Evolutionary conservation across 805 yeast species (phyloP).

Genomic region (Candida qinlingensis): DNA sequence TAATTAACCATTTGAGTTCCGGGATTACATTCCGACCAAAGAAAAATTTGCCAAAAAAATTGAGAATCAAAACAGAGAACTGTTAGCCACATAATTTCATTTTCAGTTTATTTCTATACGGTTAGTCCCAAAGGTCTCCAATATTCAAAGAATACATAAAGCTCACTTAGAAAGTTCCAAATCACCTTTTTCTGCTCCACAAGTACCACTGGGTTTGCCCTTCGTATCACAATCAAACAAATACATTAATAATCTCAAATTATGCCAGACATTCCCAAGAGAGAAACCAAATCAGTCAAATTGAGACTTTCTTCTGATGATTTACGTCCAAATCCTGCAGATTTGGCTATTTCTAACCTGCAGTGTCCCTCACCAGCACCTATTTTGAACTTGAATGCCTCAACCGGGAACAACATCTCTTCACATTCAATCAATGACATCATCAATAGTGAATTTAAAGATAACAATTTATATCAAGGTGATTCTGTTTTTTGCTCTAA

Average conservation of each 20-base stretch:
- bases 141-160: no score
- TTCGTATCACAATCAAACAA: no score
- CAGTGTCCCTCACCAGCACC: slow-evolving; percentile 76
- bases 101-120: no score
- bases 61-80: no score
- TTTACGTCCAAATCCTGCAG: slow-evolving; percentile 40
- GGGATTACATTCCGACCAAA: no score
- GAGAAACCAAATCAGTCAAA: slow-evolving; percentile 2
- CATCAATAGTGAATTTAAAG: slow-evolving; percentile 16
- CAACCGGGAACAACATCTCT: slow-evolving; percentile 21
- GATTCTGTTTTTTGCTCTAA: background rate
- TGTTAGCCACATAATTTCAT: no score
- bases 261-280: background rate
- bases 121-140: no score
- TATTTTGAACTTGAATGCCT: slow-evolving; percentile 36
- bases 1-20: no score
- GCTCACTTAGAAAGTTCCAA: no score
- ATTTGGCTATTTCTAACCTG: slow-evolving; percentile 50
- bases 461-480: background rate
- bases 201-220: no score
- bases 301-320: background rate
- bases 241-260: background rate
- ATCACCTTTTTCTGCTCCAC: no score
- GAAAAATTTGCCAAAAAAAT: no score
- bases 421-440: slow-evolving; percentile 23